These are phyloP conservation scores for Globisporangium solare DNA, from an alignment of 352 stramenopile species.

Conservation along the genomic window DNA sequence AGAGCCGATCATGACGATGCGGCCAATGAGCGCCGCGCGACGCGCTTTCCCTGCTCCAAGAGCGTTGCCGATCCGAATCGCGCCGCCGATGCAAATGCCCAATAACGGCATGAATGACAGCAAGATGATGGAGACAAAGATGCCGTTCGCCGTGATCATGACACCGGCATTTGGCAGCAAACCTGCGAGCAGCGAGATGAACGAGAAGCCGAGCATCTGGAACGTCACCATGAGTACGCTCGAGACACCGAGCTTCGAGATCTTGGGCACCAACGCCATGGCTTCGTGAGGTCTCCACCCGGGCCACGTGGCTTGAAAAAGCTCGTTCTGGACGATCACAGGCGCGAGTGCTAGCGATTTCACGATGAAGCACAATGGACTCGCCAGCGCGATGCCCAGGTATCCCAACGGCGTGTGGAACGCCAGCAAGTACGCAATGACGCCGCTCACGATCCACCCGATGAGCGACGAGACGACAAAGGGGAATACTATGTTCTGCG, in stretches of 20 bases:
- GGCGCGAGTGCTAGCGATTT: conserved; percentile 14
- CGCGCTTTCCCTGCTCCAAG: conserved; percentile 14
- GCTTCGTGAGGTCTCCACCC: conserved; percentile 22
- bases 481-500: conserved; percentile 60
- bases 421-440: conserved; percentile 47
- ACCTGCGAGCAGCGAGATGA: conserved; percentile 17
- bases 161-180: conserved; percentile 17
- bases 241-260: conserved; percentile 12
- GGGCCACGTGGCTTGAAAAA: conserved; percentile 28
- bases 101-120: conserved; percentile 21
- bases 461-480: conserved; percentile 40
- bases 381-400: conserved; percentile 46
- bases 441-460: conserved; percentile 32
- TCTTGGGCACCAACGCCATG: conserved; percentile 9
- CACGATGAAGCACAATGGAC: conserved; percentile 35
- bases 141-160: conserved; percentile 22
- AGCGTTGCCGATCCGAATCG: conserved; percentile 23
- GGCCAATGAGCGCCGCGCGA: conserved; percentile 13
- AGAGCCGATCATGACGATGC: conserved; percentile 8
- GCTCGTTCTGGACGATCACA: conserved; percentile 13
- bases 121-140: conserved; percentile 15
- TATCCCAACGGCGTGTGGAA: conserved; percentile 54
- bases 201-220: conserved; percentile 13
- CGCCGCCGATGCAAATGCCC: conserved; percentile 16
- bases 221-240: conserved; percentile 15